Base-by-base conservation (phyloP, 78 protist genomes). In the Neovahlkampfia damariscottae region DNA sequence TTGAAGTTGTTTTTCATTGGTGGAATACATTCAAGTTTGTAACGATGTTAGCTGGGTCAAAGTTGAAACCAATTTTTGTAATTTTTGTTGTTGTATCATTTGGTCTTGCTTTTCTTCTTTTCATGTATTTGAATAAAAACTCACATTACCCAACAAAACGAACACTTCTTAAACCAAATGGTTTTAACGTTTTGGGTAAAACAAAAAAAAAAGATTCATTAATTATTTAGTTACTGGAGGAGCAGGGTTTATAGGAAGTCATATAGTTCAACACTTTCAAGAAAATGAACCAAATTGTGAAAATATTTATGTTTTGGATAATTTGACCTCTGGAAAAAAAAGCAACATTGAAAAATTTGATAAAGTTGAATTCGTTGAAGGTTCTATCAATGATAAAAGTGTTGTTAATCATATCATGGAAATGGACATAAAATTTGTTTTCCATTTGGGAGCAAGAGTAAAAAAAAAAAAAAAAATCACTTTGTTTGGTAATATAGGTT, bases 401-500 rank as follows among this genome's bases (percentile, higher is more conserved):
- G 8, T 73, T 10, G 66, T 40, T 5, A 50, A 35, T 35, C 41
- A 6, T 40, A 77, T 80, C 19, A 28, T 58, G 5, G 58, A 72
- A 2, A 74, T 40, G 19, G 83, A 62, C 78, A 31, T 82, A 6
- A 19, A 68, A 35, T n/a, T 34, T 3, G 34, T 67, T 2, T 27
- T 82, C 8, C 86, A 82, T 37, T 66, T 82, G 1, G 86, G 82
- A 8, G 86, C 86, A 2, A 58, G 69, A 19, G 76, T 82, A 4
- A 70, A 73, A 3, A 81, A 76, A 2, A 41, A 74, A 10, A 81
- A 82, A 28, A 75, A 78, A 9, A 77, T 82, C 79, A 2, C 7
- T 5, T 5, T 70, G 8, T 79, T 79, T n/a, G n/a, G n/a, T n/a
- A n/a, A n/a, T n/a, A n/a, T n/a, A n/a, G n/a, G n/a, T n/a, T n/a